Conservation (phyloP, 768 basidiomycete species). For the Phaeotremella skinneri region DNA sequence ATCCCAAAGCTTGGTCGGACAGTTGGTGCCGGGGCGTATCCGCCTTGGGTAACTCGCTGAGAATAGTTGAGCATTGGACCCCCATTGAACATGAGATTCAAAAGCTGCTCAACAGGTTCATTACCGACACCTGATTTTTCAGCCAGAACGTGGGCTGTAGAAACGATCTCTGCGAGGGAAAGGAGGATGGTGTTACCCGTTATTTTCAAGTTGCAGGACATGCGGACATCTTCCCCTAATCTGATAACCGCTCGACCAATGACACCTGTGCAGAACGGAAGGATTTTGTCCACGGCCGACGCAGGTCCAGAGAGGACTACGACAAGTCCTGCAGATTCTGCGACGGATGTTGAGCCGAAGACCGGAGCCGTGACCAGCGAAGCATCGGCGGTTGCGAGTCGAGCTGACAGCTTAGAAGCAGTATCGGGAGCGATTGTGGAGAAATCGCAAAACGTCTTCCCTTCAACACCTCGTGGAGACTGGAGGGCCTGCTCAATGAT, state of each 20-base stretch:
- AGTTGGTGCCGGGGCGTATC: neutral
- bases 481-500: neutral
- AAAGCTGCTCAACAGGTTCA: conserved; percentile 1
- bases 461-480: neutral
- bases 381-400: neutral
- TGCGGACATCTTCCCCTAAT: neutral
- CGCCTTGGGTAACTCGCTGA: conserved; percentile 2
- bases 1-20: conserved; percentile 7
- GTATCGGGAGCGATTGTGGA: conserved; percentile 10
- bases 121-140: conserved; percentile 6
- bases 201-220: conserved; percentile 5
- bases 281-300: neutral
- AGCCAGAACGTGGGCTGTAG: conserved; percentile 5
- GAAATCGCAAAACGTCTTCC: conserved; percentile 6
- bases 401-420: neutral
- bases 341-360: conserved; percentile 9
- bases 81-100: conserved; percentile 8
- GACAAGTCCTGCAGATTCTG: neutral
- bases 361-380: conserved; percentile 7
- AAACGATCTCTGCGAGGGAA: conserved; percentile 7
- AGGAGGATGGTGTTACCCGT: conserved; percentile 8
- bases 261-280: conserved; percentile 8
- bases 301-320: neutral
- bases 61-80: conserved; percentile 8
- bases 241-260: neutral